phyloP scores from a whole-genome alignment of 768 basidiomycete species.

The Boletus rufocinnamomeus region DNA sequence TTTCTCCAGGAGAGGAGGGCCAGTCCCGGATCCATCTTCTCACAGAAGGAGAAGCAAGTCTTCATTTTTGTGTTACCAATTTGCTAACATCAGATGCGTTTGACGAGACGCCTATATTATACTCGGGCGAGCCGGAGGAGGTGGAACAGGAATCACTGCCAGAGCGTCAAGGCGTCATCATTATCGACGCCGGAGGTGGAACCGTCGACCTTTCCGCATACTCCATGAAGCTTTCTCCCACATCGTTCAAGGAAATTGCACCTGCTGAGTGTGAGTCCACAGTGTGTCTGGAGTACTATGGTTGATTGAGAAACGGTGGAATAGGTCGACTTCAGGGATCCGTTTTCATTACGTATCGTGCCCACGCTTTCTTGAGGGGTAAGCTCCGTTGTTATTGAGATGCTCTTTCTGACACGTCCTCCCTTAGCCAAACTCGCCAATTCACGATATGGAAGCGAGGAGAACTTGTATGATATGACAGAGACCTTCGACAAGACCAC shows the following conservation, averaged over 20 bases:
- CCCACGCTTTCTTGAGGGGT: conserved; percentile 36
- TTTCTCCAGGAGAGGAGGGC: conserved; percentile 41
- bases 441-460: conserved; percentile 31
- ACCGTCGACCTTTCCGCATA: conserved; percentile 44
- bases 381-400: not conserved
- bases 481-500: conserved; percentile 38
- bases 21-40: conserved; percentile 50
- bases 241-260: conserved; percentile 40
- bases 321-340: conserved; percentile 44
- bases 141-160: conserved; percentile 13
- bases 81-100: conserved; percentile 39
- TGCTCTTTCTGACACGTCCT: not conserved
- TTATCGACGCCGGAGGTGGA: conserved; percentile 53
- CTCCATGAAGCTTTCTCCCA: conserved; percentile 40
- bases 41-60: conserved; percentile 60
- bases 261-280: conserved; percentile 33
- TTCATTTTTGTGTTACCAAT: conserved; percentile 53
- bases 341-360: conserved; percentile 37
- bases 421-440: conserved; percentile 30
- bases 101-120: conserved; percentile 9
- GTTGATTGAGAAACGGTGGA: not conserved
- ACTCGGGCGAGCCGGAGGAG: conserved; percentile 23
- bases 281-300: not conserved
- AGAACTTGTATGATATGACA: conserved; percentile 34
- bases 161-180: conserved; percentile 37